A percentile compares a stretch with the other conserved stretches of the same genome.
Evolutionary conservation across 129 eudicot genomes (phyloP).

Genomic region (Flaveria ramosissima): DNA sequence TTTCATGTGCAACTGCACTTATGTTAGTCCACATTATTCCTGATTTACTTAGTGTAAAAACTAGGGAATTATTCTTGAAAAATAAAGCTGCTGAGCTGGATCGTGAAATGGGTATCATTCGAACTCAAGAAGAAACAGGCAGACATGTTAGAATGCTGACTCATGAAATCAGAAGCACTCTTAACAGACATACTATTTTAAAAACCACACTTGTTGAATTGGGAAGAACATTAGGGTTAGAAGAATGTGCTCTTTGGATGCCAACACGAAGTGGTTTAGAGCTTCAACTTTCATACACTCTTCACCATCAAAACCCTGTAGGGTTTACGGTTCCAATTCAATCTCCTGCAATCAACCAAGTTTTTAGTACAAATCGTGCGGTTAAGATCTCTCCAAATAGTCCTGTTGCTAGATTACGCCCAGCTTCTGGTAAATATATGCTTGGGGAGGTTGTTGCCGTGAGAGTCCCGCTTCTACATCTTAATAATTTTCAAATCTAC

Average conservation of each 20-base stretch:
- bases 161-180: slow-evolving; percentile 98
- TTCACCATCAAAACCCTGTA: slow-evolving; percentile 85
- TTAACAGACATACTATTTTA: slow-evolving; percentile 87
- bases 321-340: slow-evolving; percentile 89
- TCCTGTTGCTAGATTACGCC: slow-evolving; percentile 89
- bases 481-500: slow-evolving; percentile 75
- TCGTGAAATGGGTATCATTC: slow-evolving; percentile 95
- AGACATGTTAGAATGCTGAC: slow-evolving; percentile 96
- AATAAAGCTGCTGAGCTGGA: slow-evolving; percentile 97
- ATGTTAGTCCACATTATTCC: slow-evolving; percentile 93
- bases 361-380: slow-evolving; percentile 74
- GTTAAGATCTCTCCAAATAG: slow-evolving; percentile 81
- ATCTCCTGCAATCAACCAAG: slow-evolving; percentile 81
- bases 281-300: slow-evolving; percentile 88
- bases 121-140: slow-evolving; percentile 96
- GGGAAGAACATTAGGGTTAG: slow-evolving; percentile 90
- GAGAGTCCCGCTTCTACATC: slow-evolving; percentile 94
- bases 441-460: slow-evolving; percentile 98
- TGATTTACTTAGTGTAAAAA: slow-evolving; percentile 87
- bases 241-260: slow-evolving; percentile 99
- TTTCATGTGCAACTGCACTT: slow-evolving; percentile 93
- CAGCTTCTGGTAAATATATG: slow-evolving; percentile 73
- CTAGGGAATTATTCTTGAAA: slow-evolving; percentile 87
- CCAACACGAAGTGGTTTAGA: slow-evolving; percentile 90
- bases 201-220: slow-evolving; percentile 91